Base-by-base conservation (phyloP, 331 rosid species). In the Saraca asoca region DNA sequence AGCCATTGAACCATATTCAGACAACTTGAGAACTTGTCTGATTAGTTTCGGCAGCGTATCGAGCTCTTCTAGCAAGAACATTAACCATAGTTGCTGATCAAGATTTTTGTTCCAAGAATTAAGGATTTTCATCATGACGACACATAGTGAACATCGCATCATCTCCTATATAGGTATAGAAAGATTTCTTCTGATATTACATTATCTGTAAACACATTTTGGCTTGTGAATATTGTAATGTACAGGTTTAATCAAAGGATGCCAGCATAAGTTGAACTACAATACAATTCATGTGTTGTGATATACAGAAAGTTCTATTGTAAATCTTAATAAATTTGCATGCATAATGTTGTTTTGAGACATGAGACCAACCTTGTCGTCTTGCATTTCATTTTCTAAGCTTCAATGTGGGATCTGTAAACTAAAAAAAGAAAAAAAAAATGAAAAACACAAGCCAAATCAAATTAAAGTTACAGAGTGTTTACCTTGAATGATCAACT, bases 1-100 rank as follows among this genome's bases (percentile, higher is more conserved):
- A 88, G 75, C 91, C 97, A 9, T 64, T 88, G 78, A 90, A 82
- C 70, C 16, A 12, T 41, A 5, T 20, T n/a, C 45, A 65, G 35
- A 75, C 66, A 24, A 68, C 69, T 63, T 61, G 67, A 42, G 61
- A 14, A 72, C 59, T 61, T 65, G 60, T 37, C 10, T 44, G 5
- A 62, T 51, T 74, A 24, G 38, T 51, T 66, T 60, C 35, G 64
- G 51, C 68, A 56, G 64, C 53, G 75, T 68, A 65, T 71, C 69
- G 53, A 14, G 68, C 57, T 62, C 46, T 35, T 33, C 49, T 68
- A 24, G 31, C 52, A 48, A 24, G 45, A 70, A 39, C 60, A 70
- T 41, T 66, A 45, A 73, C 76, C 44, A 15, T 42, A 46, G 58
- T 51, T 39, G 48, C 56, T 57, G 5, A 66, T 52, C 43, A 61